Evolutionary conservation across 1,284 basidiomycete species (phyloP).

Genomic region (Trichosporon faecale): DNA sequence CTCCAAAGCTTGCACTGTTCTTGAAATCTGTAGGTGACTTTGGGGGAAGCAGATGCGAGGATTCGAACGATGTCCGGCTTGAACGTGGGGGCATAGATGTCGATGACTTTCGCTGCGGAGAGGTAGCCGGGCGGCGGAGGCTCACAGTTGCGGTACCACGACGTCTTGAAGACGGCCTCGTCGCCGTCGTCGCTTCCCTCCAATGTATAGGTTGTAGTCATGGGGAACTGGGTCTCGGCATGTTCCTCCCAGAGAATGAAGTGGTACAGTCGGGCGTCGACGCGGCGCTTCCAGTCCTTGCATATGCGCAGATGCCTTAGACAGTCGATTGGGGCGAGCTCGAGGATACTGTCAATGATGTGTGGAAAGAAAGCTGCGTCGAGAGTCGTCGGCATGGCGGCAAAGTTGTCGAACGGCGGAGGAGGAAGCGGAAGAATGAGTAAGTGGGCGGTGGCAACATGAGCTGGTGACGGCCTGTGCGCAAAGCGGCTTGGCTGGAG

Average conservation of each 20-base stretch:
- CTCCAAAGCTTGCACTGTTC: neutral
- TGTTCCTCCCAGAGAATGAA: neutral
- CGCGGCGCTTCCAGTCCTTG: neutral
- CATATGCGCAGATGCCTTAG: conserved; percentile 12
- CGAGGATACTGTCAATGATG: conserved; percentile 15
- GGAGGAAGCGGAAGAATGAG: neutral
- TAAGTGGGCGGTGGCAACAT: neutral
- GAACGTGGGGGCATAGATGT: neutral
- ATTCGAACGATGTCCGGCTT: neutral
- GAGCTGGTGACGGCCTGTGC: neutral
- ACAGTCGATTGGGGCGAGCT: neutral
- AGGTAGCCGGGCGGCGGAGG: neutral
- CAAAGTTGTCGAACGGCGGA: neutral
- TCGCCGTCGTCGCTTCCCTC: neutral
- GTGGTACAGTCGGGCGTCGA: neutral
- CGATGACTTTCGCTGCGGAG: neutral
- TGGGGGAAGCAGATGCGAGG: neutral
- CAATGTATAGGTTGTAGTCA: neutral
- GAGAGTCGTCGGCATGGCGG: neutral
- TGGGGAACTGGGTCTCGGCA: neutral
- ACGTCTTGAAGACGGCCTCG: neutral
- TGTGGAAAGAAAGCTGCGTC: conserved; percentile 16
- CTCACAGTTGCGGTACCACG: neutral
- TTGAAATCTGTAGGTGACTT: neutral
- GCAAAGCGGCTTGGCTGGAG: too few species aligned